A percentile compares a stretch with the other conserved stretches of the same genome.
These are phyloP conservation scores for Albizia julibrissin DNA, from an alignment of 306 rosid species.

Conservation along the genomic window DNA sequence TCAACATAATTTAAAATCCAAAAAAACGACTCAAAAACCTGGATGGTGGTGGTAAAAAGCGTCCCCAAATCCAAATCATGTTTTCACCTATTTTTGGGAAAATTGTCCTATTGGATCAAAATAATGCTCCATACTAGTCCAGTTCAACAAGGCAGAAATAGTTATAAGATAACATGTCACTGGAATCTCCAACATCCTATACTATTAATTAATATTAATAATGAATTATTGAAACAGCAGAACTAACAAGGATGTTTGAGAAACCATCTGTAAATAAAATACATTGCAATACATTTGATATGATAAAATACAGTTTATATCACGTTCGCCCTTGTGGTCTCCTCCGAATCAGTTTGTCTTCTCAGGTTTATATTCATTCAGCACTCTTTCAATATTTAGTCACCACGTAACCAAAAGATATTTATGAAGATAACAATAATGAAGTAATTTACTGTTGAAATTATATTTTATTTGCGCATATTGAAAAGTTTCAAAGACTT, in stretches of 20 bases:
- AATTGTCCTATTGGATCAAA: neutral
- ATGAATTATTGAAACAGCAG: neutral
- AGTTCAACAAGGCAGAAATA: neutral
- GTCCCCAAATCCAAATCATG: neutral
- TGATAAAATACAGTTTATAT: neutral
- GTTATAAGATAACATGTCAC: neutral
- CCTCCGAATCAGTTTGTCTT: neutral
- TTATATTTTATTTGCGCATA: neutral
- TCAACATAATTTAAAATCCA: neutral
- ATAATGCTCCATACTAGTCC: neutral
- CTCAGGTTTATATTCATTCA: neutral
- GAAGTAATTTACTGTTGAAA: neutral
- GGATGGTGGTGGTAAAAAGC: neutral
- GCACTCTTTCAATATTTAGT: neutral
- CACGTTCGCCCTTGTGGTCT: neutral
- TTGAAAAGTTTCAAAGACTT: neutral
- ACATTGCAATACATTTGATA: neutral
- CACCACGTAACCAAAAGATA: neutral
- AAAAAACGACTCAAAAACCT: neutral
- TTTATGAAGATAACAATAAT: neutral
- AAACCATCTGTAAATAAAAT: neutral
- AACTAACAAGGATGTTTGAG: neutral
- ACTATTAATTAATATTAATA: neutral
- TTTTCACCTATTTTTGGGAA: neutral
- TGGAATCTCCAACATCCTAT: neutral